These are phyloP conservation scores for Cryptosporidium viatorum DNA, from an alignment of 169 alveolate species.

Conservation along the genomic window DNA sequence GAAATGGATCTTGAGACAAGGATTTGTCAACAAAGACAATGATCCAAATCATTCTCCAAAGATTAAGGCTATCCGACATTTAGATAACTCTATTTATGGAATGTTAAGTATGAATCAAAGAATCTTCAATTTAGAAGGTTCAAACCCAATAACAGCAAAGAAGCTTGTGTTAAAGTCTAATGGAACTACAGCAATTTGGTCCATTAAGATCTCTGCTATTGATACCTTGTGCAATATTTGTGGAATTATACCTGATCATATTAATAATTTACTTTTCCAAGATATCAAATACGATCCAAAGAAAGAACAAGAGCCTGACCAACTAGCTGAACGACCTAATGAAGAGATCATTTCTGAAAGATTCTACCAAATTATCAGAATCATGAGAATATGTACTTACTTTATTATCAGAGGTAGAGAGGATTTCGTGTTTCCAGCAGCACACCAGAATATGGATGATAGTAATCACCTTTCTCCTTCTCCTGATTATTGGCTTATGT, in stretches of 20 bases:
- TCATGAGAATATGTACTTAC: conserved; percentile 85
- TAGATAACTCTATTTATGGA: conserved; percentile 69
- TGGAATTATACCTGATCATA: conserved; percentile 80
- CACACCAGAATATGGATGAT: conserved; percentile 69
- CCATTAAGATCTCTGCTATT: conserved; percentile 79
- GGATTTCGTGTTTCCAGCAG: conserved; percentile 76
- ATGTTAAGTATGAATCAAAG: conserved; percentile 72
- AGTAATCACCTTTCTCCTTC: conserved; percentile 71
- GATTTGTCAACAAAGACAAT: not conserved
- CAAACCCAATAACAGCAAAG: conserved; percentile 78
- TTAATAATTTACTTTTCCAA: conserved; percentile 72
- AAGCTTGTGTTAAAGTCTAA: conserved; percentile 72
- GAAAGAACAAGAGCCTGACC: not conserved
- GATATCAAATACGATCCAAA: not conserved
- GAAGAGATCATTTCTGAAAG: conserved; percentile 72
- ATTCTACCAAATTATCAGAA: conserved; percentile 79
- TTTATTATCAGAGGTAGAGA: conserved; percentile 83
- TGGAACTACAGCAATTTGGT: conserved; percentile 80
- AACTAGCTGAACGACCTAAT: not conserved
- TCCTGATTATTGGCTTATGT: conserved; percentile 82
- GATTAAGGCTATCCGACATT: conserved; percentile 21
- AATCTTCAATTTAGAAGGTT: conserved; percentile 79
- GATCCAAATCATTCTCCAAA: not conserved
- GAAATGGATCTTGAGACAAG: conserved; percentile 52
- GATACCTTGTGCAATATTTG: conserved; percentile 81